Evolutionary conservation across 345 rosid genomes (phyloP).

Genomic region (Sisymbrium irio): DNA sequence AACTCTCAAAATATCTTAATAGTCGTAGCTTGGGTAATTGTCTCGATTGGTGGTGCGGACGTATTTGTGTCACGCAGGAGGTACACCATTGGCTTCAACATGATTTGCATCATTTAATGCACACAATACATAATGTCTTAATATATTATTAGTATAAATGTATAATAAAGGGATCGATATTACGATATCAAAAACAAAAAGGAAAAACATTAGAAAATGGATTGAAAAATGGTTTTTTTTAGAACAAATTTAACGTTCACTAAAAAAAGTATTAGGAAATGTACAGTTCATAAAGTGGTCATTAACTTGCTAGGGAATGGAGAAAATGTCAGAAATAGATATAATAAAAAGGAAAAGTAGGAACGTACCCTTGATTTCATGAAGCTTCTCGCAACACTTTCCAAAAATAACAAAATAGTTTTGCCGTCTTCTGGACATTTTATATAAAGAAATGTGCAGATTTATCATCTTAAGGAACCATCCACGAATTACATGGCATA

Average conservation of each 20-base stretch:
- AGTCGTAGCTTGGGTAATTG: neutral
- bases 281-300: neutral
- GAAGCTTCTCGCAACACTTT: slow-evolving; percentile 34
- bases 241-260: no score
- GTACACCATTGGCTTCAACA: slow-evolving; percentile 3
- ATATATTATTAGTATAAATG: neutral
- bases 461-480: slow-evolving; percentile 12
- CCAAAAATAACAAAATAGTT: slow-evolving; percentile 24
- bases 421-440: slow-evolving; percentile 27
- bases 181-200: neutral
- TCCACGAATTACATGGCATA: slow-evolving; percentile 27
- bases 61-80: slow-evolving; percentile 6
- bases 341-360: slow-evolving; percentile 29
- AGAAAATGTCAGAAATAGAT: slow-evolving; percentile 29
- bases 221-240: no score
- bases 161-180: neutral
- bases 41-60: neutral
- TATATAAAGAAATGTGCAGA: neutral
- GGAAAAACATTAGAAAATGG: neutral
- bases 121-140: neutral
- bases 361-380: slow-evolving; percentile 34
- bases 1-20: neutral
- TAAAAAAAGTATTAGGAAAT: no score
- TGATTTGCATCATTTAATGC: neutral
- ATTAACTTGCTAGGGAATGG: slow-evolving; percentile 18